A percentile compares a stretch with the other conserved stretches of the same genome.
Conservation (phyloP, 441 rosid species). For the Populus hybrid region DNA sequence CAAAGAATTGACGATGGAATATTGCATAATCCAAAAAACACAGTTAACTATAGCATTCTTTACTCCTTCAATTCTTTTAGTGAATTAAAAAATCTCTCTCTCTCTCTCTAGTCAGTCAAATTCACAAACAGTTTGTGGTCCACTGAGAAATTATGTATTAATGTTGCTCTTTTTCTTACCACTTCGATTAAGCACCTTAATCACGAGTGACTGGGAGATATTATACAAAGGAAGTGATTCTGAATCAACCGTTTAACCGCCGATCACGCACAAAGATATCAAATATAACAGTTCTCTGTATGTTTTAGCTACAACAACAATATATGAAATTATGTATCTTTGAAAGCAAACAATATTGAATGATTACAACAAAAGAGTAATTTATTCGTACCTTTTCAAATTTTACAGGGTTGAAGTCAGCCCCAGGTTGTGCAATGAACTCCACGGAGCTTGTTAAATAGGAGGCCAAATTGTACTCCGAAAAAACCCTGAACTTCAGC, state of each 20-base stretch:
- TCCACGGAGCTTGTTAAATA: not conserved
- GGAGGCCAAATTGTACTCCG: not conserved
- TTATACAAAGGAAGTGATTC: not conserved
- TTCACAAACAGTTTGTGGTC: not conserved
- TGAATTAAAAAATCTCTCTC: too few relatives aligned
- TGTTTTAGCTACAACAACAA: not conserved
- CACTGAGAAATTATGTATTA: not conserved
- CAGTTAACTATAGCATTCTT: not conserved
- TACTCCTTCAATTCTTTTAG: too few relatives aligned
- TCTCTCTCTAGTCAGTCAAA: too few relatives aligned
- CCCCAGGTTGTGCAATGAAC: not conserved
- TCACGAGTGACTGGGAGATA: not conserved
- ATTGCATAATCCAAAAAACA: not conserved
- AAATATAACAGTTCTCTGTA: not conserved
- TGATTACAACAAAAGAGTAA: not conserved
- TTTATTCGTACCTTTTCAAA: not conserved
- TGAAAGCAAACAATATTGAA: not conserved
- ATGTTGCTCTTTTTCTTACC: not conserved
- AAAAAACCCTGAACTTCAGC: not conserved
- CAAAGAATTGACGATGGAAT: not conserved
- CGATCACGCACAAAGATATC: not conserved
- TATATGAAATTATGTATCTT: too few relatives aligned
- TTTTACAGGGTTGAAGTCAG: not conserved
- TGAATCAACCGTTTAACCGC: not conserved
- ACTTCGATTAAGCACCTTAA: not conserved